Percentiles rank a stretch among this genome's conserved stretches.
Evolutionary conservation across 768 basidiomycete genomes (phyloP).

Genomic region (Pleurotus citrinopileatus): DNA sequence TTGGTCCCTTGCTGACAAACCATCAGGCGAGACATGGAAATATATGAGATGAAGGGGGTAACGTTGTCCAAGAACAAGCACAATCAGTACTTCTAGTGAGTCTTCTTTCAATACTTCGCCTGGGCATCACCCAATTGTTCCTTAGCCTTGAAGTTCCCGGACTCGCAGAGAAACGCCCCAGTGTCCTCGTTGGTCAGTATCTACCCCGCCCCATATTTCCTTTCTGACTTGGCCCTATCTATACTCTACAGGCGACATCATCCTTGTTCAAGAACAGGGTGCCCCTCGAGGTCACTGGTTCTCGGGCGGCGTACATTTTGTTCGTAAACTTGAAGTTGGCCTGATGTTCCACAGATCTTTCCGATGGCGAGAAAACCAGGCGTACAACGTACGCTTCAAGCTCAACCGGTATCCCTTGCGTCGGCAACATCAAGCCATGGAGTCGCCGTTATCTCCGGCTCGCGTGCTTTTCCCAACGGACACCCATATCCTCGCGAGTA

Average conservation of each 20-base stretch:
- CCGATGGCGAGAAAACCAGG: constrained; percentile 32
- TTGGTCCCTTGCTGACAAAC: neutral
- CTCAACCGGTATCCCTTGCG: constrained; percentile 54
- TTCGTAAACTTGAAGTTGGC: constrained; percentile 37
- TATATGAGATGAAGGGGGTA: constrained; percentile 33
- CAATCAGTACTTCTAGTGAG: constrained; percentile 43
- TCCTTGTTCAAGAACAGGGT: constrained; percentile 28
- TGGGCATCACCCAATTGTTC: neutral
- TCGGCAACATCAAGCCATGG: constrained; percentile 59
- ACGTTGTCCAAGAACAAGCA: constrained; percentile 26
- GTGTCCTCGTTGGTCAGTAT: constrained; percentile 43
- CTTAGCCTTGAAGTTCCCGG: constrained; percentile 50
- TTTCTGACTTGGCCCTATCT: neutral
- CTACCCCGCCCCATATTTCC: neutral
- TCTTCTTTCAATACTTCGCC: neutral
- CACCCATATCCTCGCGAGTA: constrained; percentile 23
- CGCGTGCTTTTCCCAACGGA: constrained; percentile 49
- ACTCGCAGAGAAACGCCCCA: constrained; percentile 56
- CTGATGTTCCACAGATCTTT: constrained; percentile 47
- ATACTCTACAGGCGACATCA: constrained; percentile 31
- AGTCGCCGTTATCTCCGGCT: constrained; percentile 38
- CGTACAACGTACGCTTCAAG: constrained; percentile 54
- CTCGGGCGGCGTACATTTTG: constrained; percentile 48
- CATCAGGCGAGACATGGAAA: constrained; percentile 34
- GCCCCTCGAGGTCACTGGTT: constrained; percentile 28